Percentiles rank a stretch among this genome's conserved stretches.
Evolutionary conservation across 257 asterid genomes (phyloP).

Genomic region (Solanum pinnatisectum): DNA sequence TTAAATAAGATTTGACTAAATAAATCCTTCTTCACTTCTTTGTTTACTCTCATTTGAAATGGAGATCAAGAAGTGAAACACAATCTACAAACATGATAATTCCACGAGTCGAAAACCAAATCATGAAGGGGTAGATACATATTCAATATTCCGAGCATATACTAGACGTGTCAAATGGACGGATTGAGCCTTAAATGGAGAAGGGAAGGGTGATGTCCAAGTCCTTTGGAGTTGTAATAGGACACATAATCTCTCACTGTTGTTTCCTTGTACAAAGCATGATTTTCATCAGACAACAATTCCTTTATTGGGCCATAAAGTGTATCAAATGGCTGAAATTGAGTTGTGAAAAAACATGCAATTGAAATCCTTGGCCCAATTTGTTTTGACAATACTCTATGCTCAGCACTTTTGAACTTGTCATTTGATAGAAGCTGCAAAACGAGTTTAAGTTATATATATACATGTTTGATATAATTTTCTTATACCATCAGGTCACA

Average conservation of each 20-base stretch:
- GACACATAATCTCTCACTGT: background rate
- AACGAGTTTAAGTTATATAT: background rate
- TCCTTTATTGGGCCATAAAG: constrained; percentile 46
- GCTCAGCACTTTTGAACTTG: constrained; percentile 22
- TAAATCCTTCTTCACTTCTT: background rate
- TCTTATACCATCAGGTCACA: background rate
- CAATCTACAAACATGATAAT: background rate
- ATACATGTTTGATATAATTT: too few species aligned
- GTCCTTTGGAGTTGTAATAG: background rate
- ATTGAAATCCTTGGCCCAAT: constrained; percentile 48
- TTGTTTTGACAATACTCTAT: constrained; percentile 43
- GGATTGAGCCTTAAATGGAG: background rate
- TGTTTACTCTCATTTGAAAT: background rate
- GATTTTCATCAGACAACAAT: constrained; percentile 31
- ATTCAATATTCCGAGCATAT: background rate
- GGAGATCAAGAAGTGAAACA: background rate
- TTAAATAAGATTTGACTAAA: background rate
- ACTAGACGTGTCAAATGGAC: background rate
- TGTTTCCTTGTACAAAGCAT: constrained; percentile 36
- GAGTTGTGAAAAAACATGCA: constrained; percentile 59
- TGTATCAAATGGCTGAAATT: constrained; percentile 23
- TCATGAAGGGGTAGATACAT: background rate
- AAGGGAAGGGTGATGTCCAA: background rate
- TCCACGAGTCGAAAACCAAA: background rate
- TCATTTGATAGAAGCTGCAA: constrained; percentile 8